Base-by-base conservation (phyloP, 2,329 filamentous ascomycete species). In the Fusarium redolens region DNA sequence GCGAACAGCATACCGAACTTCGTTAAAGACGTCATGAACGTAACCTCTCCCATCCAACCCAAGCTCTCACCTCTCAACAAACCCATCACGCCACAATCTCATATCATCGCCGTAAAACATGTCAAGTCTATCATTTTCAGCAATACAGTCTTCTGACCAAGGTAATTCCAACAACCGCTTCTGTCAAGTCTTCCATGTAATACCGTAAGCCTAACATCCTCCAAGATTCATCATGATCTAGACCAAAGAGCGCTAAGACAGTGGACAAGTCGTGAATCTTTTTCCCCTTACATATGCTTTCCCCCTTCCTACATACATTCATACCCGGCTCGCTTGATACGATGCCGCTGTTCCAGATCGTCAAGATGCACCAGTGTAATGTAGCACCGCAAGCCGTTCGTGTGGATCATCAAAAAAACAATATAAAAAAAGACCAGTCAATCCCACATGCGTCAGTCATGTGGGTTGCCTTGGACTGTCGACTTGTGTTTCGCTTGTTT, bases 401-500 rank as follows among this genome's bases (percentile, higher is more conserved):
- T 51, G 60, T 54, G 48, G 51, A 61, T 67, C 65, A 65, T 71
- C 52, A 51, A 51, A 51, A 51, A 65, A 56, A 65, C 59, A 60
- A 54, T 28, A 25, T 22, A 18, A 71, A 65, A 72, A 61, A 66
- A 68, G 50, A 55, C 62, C 62, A 70, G 63, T 48, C 65, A 54
- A 54, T 30, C 41, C 66, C 58, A 33, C 33, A 54, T 54, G 50
- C 41, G 28, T 52, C 44, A 67, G 35, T 58, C 44, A 67, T 65
- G 55, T 58, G 66, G 35, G 47, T 28, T 66, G 58, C 54, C 40
- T 61, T 66, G 54, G 54, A 74, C 58, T 61, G 55, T 64, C 71
- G 63, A 61, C 59, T 67, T 61, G 50, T 71, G 58, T 61, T 58
- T 70, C 65, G 71, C 69, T 73, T 69, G 54, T 74, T 71, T 68